A percentile compares a stretch with the other conserved stretches of the same genome.
Evolutionary conservation across 495 filamentous ascomycete species (phyloP).

Genomic region (Annulohypoxylon maeteangense): DNA sequence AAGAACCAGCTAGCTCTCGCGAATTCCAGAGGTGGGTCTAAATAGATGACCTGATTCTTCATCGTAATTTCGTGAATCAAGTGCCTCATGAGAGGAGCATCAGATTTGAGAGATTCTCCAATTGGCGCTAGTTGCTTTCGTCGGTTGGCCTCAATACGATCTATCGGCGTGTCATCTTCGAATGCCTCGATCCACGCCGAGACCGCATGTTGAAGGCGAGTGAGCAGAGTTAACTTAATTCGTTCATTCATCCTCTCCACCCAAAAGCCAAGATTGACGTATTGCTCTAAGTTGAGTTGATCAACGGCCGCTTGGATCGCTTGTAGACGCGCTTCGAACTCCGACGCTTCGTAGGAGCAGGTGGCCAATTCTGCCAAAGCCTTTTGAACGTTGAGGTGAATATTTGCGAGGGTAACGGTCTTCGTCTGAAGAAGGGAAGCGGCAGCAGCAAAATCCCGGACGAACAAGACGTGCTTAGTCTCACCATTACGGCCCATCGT

Average conservation of each 20-base stretch:
- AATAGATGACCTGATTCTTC: constrained; percentile 94
- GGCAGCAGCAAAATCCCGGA: constrained; percentile 87
- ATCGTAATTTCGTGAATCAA: constrained; percentile 93
- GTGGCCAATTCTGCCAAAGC: constrained; percentile 83
- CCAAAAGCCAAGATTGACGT: constrained; percentile 90
- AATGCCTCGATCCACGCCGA: constrained; percentile 87
- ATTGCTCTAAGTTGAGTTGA: constrained; percentile 94
- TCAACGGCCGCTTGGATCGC: constrained; percentile 89
- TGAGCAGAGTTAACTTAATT: constrained; percentile 79
- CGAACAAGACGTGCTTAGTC: constrained; percentile 95
- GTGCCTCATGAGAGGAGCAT: constrained; percentile 69
- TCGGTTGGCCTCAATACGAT: constrained; percentile 51
- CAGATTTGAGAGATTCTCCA: constrained; percentile 50
- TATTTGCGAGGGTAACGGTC: constrained; percentile 76
- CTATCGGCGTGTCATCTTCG: constrained; percentile 67
- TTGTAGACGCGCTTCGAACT: constrained; percentile 84
- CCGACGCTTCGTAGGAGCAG: constrained; percentile 79
- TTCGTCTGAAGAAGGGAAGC: constrained; percentile 89
- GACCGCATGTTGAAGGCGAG: constrained; percentile 82
- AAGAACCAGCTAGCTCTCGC: constrained; percentile 93
- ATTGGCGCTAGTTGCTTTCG: constrained; percentile 55
- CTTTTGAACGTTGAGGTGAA: constrained; percentile 85
- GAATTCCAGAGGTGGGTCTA: constrained; percentile 91
- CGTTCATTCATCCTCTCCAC: constrained; percentile 84
- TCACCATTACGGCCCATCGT: constrained; percentile 69